Percentiles rank a stretch among this genome's conserved stretches.
phyloP scores from a whole-genome alignment of 495 filamentous ascomycete species.

The Neurospora sp. region DNA sequence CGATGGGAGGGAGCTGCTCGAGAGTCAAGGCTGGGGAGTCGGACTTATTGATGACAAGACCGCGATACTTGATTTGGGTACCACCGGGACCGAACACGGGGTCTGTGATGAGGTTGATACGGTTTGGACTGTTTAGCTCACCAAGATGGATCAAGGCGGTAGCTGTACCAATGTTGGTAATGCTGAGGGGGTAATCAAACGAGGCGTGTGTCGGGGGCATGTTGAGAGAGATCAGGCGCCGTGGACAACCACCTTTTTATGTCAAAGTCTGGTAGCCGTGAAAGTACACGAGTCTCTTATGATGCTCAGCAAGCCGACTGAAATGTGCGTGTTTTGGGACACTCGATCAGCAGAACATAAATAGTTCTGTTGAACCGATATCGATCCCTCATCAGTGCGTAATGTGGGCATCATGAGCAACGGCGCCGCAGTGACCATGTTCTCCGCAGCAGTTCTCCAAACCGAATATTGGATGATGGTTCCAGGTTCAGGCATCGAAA shows the following conservation, averaged over 20 bases:
- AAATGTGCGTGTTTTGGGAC: neutral
- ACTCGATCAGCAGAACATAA: neutral
- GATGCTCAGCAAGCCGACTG: neutral
- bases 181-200: constrained; percentile 10
- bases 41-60: constrained; percentile 20
- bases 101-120: constrained; percentile 41
- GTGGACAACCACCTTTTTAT: neutral
- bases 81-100: constrained; percentile 42
- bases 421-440: neutral
- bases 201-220: neutral
- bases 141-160: constrained; percentile 39
- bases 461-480: neutral
- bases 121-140: constrained; percentile 8
- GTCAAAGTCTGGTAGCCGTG: neutral
- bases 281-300: neutral
- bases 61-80: constrained; percentile 24
- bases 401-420: neutral
- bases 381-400: neutral
- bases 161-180: constrained; percentile 43
- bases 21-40: constrained; percentile 28
- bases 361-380: neutral
- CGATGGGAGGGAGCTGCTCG: constrained; percentile 35
- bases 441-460: neutral
- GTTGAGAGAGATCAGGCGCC: neutral
- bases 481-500: neutral